Conservation (phyloP, 495 filamentous ascomycete species). For the Geopyxis carbonaria region DNA sequence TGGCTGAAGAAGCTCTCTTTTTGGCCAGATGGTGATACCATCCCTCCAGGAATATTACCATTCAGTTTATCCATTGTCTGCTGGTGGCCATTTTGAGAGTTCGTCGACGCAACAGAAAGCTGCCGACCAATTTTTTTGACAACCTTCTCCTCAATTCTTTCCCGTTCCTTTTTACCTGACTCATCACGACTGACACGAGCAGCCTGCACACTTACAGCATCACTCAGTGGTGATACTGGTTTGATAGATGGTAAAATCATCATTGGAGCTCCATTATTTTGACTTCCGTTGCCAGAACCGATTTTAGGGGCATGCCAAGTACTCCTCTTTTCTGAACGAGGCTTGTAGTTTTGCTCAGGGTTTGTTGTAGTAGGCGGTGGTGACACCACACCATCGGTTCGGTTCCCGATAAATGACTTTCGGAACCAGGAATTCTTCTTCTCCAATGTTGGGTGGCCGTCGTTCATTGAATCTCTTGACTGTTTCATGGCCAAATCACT, state of each 20-base stretch:
- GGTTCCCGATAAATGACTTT: slow-evolving; percentile 54
- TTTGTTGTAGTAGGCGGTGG: slow-evolving; percentile 30
- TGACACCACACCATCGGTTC: slow-evolving; percentile 26
- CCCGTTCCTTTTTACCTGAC: slow-evolving; percentile 29
- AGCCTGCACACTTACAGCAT: slow-evolving; percentile 81
- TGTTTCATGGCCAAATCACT: slow-evolving; percentile 52
- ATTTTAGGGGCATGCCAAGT: slow-evolving; percentile 25
- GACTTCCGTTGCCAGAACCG: slow-evolving; percentile 12
- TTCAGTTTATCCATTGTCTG: slow-evolving; percentile 84
- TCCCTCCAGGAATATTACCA: slow-evolving; percentile 39
- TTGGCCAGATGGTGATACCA: slow-evolving; percentile 47
- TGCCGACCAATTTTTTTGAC: slow-evolving; percentile 92
- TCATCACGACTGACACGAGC: slow-evolving; percentile 19
- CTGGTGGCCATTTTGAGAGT: slow-evolving; percentile 68
- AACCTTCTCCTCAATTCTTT: slow-evolving; percentile 44
- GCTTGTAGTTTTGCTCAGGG: slow-evolving; percentile 28
- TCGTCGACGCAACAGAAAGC: slow-evolving; percentile 83
- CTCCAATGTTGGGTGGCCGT: slow-evolving; percentile 39
- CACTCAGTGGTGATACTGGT: slow-evolving; percentile 83
- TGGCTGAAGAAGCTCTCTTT: slow-evolving; percentile 98
- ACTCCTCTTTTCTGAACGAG: slow-evolving; percentile 23
- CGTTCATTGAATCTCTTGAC: slow-evolving; percentile 36
- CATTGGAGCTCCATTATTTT: slow-evolving; percentile 71
- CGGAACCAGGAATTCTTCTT: slow-evolving; percentile 93
- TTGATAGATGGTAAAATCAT: slow-evolving; percentile 92